Conservation (phyloP, 345 rosid genomes). For the Salix brachista region DNA sequence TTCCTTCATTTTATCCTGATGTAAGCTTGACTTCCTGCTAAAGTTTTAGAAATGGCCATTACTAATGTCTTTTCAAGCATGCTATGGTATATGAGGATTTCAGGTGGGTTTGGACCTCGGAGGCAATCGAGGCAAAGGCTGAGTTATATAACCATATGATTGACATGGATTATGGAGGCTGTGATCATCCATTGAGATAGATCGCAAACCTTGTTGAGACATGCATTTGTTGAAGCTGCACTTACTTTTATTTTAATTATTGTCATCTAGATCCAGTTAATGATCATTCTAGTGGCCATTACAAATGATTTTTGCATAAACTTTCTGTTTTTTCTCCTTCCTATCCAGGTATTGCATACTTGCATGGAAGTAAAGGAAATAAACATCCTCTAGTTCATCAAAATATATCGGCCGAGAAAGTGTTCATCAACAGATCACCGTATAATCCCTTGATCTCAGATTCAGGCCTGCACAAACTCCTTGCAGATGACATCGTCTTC, state of each 20-base stretch:
- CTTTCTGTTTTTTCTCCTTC: background rate
- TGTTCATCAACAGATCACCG: constrained; percentile 54
- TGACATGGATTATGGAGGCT: background rate
- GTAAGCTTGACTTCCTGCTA: background rate
- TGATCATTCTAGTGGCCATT: background rate
- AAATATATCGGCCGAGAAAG: constrained; percentile 78
- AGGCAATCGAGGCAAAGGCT: too few species aligned
- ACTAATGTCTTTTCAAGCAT: background rate
- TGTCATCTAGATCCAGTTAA: background rate
- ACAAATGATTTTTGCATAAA: background rate
- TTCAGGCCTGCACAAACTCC: constrained; percentile 86
- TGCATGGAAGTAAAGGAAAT: constrained; percentile 63
- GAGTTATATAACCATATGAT: background rate
- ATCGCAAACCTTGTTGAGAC: background rate
- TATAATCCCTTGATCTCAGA: constrained; percentile 69
- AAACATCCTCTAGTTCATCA: constrained; percentile 71
- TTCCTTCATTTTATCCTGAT: background rate
- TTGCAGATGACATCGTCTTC: constrained; percentile 82
- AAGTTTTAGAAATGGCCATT: background rate
- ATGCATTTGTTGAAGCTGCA: background rate
- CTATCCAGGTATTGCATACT: constrained; percentile 61
- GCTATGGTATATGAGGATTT: background rate
- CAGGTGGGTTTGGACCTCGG: background rate
- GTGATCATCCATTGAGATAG: background rate
- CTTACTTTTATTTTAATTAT: background rate